Evolutionary conservation across 306 rosid genomes (phyloP).

Genomic region (Benincasa hispida): DNA sequence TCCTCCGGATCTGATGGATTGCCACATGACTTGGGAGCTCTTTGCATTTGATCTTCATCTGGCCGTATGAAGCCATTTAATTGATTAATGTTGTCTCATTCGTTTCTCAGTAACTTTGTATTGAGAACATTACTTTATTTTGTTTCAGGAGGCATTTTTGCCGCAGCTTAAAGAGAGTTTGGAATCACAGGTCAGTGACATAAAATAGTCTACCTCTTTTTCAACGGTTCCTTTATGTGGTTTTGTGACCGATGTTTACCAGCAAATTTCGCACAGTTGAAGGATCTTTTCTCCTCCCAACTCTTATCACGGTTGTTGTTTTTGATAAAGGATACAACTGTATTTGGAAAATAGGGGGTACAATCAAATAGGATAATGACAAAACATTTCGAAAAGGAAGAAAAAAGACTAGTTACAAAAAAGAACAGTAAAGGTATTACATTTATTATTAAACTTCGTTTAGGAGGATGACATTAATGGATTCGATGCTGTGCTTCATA

Average conservation of each 20-base stretch:
- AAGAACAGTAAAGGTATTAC: neutral
- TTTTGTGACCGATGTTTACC: neutral
- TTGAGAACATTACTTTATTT: neutral
- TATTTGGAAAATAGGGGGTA: neutral
- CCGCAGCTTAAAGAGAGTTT: neutral
- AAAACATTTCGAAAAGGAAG: neutral
- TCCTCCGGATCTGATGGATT: conserved; percentile 23
- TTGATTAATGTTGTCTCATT: neutral
- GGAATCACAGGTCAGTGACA: neutral
- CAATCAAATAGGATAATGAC: neutral
- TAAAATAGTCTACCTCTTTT: neutral
- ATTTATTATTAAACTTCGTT: neutral
- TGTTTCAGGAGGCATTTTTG: neutral
- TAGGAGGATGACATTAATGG: neutral
- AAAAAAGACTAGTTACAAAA: neutral
- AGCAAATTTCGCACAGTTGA: neutral
- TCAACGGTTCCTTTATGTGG: neutral
- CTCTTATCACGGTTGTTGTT: neutral
- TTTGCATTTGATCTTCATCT: conserved; percentile 46
- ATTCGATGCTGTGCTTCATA: neutral
- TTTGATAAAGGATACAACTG: neutral
- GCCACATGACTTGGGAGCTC: conserved; percentile 74
- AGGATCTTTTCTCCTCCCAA: neutral
- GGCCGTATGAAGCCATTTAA: neutral
- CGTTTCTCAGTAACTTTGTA: neutral